Evolutionary conservation across 1,139 yeast species (phyloP).

Genomic region (Geotrichum reessii): DNA sequence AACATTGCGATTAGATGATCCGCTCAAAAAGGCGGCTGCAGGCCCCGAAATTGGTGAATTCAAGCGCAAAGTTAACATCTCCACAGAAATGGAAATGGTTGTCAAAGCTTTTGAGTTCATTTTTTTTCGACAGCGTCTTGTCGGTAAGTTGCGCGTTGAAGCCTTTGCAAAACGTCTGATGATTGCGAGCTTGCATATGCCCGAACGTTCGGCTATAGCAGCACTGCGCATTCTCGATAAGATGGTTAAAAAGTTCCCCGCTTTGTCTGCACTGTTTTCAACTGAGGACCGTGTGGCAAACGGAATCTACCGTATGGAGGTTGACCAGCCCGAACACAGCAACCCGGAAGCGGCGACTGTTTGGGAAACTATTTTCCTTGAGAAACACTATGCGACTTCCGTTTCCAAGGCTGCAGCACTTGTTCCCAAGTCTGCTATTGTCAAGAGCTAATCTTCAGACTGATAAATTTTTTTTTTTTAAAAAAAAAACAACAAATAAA

Average conservation of each 20-base stretch:
- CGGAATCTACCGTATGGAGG: constrained; percentile 65
- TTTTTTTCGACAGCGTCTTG: constrained; percentile 72
- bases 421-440: constrained; percentile 21
- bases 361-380: constrained; percentile 79
- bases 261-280: constrained; percentile 67
- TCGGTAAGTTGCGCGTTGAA: constrained; percentile 64
- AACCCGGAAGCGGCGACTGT: constrained; percentile 84
- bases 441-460: constrained; percentile 4
- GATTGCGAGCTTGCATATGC: constrained; percentile 61
- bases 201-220: constrained; percentile 83
- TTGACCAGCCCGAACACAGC: constrained; percentile 63
- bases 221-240: constrained; percentile 71
- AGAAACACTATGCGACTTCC: constrained; percentile 74
- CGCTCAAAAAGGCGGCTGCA: constrained; percentile 42
- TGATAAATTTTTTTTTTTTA: not conserved
- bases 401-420: constrained; percentile 51
- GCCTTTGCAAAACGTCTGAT: constrained; percentile 81
- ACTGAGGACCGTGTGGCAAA: constrained; percentile 84
- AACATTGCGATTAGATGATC: constrained; percentile 72
- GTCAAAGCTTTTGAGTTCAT: constrained; percentile 72
- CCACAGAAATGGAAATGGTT: constrained; percentile 82
- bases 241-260: constrained; percentile 58
- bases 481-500: too few relatives aligned
- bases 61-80: constrained; percentile 67
- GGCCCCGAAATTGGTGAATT: constrained; percentile 26